phyloP scores from a whole-genome alignment of 75 land plant species.

The Isoetes taiwanensis region DNA sequence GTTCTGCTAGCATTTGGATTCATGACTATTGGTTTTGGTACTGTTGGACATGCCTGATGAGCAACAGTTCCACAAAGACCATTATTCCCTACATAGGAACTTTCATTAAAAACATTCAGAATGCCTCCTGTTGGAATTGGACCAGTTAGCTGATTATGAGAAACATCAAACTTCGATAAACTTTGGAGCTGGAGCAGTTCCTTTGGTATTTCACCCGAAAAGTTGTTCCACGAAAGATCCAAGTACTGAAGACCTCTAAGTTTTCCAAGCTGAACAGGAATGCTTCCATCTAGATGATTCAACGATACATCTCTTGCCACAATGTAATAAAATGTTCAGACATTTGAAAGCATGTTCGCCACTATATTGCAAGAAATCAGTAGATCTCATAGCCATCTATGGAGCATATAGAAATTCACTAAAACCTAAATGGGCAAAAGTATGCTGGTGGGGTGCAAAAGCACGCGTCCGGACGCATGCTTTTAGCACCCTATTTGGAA shows the following conservation, averaged over 20 bases:
- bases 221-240: conserved; percentile 56
- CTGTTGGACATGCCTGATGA: conserved; percentile 48
- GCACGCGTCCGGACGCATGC: no score
- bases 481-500: no score
- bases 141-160: conserved; percentile 59
- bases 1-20: conserved; percentile 45
- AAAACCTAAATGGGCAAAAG: no score
- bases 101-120: conserved; percentile 43
- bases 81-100: conserved; percentile 49
- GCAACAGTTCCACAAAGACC: conserved; percentile 55
- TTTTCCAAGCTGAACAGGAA: conserved; percentile 44
- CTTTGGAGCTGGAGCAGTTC: conserved; percentile 42
- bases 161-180: conserved; percentile 53
- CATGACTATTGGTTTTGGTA: conserved; percentile 75
- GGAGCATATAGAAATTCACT: no score
- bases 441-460: no score
- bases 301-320: conserved; percentile 78
- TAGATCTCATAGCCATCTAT: no score
- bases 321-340: no score
- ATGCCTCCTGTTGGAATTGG: conserved; percentile 51
- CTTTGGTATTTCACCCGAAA: conserved; percentile 68
- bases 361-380: no score
- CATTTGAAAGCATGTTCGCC: no score
- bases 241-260: conserved; percentile 51
- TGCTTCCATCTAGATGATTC: conserved; percentile 46